Evolutionary conservation across 306 rosid genomes (phyloP), one percentile per base, ranked within the genome.

Genomic region (Cicer yamashitae): DNA sequence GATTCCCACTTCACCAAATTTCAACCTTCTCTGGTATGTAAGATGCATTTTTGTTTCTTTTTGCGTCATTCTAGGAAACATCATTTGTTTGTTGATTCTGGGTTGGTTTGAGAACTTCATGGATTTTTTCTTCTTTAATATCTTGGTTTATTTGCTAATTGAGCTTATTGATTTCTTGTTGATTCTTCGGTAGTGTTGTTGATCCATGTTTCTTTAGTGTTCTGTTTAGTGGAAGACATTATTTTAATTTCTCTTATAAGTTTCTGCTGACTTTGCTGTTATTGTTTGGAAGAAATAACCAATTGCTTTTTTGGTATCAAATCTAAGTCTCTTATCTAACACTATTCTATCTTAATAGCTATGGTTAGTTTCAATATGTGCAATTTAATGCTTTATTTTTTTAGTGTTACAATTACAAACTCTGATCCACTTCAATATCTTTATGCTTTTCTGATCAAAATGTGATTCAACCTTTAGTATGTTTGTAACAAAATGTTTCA

Each of bases 1-100:
- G 75, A 79, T 70, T 38, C 74, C 83, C 65, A 38, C 62, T 74
- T 84, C 58, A 41, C 67, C 12, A 57, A 78, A 57, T 74, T 60
- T 80, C 63, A 38, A 69, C 77, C 79, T 64, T 74, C 87, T 79
- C 81, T 67, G 91, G 96, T 90, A 81, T 72, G 80, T 72, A 82
- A 50, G 66, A 38, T 85, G 44, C 62, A 60, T 72, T 73, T 69
- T 84, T 73, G 7, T 62, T 75, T 67, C 52, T 63, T 70, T 44
- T 67, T 77, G 45, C 18, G 52, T 67, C 22, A 70, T 81, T 53
- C 66, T 12, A 52, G 15, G 53, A 39, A 43, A 43, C 6, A 61
- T 44, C 75, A 39, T 68, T 74, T 81, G 51, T 67, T 20, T 70
- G 9, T 20, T 53, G 10, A 0, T 82, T 76, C 62, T 70, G 14